Percentiles rank a stretch among this genome's conserved stretches.
phyloP scores from a whole-genome alignment of 2,329 filamentous ascomycete species.

The Metarhizium sp. region DNA sequence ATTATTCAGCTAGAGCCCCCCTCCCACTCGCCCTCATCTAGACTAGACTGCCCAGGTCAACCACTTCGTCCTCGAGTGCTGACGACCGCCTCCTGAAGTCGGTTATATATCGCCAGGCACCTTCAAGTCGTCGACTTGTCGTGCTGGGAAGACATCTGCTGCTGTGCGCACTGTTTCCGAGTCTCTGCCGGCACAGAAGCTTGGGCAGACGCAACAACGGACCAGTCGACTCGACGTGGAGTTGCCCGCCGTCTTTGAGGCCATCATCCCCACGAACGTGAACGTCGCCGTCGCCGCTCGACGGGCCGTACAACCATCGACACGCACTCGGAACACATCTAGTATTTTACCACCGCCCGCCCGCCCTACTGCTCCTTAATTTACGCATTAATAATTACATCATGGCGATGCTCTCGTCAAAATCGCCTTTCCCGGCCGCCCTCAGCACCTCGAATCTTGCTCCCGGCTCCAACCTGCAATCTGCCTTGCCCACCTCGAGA shows the following conservation, averaged over 20 bases:
- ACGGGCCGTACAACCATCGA: no score
- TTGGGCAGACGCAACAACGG: background rate
- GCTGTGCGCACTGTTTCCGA: background rate
- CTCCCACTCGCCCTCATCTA: no score
- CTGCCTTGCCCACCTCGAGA: constrained; percentile 41
- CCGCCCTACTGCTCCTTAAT: background rate
- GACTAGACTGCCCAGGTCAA: no score
- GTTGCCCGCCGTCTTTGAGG: no score
- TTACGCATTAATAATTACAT: constrained; percentile 19
- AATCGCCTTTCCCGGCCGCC: constrained; percentile 55
- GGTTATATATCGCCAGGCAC: constrained; percentile 1
- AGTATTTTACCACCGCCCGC: background rate
- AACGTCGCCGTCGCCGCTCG: no score
- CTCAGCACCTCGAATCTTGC: constrained; percentile 38
- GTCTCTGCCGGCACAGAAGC: background rate
- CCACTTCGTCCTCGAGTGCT: background rate
- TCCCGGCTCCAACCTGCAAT: constrained; percentile 34
- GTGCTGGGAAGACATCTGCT: background rate
- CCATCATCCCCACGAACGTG: no score
- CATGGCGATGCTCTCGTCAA: constrained; percentile 71
- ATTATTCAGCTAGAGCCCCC: no score
- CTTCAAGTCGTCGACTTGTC: background rate
- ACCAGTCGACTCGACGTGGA: background rate
- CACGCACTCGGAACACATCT: background rate
- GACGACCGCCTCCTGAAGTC: constrained; percentile 2